Evolutionary conservation across 2,329 filamentous ascomycete genomes (phyloP).

Genomic region (Epicoccum nigrum): DNA sequence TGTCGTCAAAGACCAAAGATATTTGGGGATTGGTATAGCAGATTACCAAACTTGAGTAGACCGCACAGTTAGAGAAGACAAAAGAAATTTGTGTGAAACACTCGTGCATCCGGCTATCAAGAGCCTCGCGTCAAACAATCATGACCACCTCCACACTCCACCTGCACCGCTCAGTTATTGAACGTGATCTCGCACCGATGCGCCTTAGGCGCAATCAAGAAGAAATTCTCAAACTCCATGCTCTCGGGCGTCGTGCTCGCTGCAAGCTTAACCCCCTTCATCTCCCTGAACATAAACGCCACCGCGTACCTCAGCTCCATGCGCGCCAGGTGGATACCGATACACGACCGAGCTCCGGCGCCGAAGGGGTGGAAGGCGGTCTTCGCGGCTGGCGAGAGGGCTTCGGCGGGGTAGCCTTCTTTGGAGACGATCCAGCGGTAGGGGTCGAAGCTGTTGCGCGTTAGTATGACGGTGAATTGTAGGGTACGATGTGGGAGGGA

Average conservation of each 20-base stretch:
- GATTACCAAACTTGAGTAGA: too few species aligned
- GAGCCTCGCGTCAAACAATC: too few species aligned
- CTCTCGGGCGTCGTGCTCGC: constrained; percentile 43
- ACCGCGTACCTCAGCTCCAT: constrained; percentile 62
- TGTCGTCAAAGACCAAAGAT: too few species aligned
- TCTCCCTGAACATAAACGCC: constrained; percentile 60
- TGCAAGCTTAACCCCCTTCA: constrained; percentile 39
- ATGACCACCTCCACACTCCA: too few species aligned
- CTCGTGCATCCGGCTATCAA: too few species aligned
- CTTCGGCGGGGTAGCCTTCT: constrained; percentile 30
- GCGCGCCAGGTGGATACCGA: constrained; percentile 70
- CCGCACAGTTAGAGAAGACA: too few species aligned
- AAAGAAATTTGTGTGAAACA: too few species aligned
- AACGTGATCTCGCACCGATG: constrained; percentile 50
- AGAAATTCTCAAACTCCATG: constrained; percentile 54
- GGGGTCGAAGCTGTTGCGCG: constrained; percentile 39
- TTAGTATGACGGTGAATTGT: background rate
- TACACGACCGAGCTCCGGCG: constrained; percentile 70
- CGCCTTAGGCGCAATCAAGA: constrained; percentile 52
- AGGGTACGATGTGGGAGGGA: background rate
- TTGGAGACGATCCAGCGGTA: constrained; percentile 38
- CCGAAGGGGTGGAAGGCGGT: constrained; percentile 72
- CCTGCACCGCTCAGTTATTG: too few species aligned
- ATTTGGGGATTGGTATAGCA: too few species aligned
- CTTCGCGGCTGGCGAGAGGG: constrained; percentile 44